These are phyloP conservation scores for Lentinula sp. DNA, from an alignment of 768 basidiomycete genomes.

Conservation along the genomic window DNA sequence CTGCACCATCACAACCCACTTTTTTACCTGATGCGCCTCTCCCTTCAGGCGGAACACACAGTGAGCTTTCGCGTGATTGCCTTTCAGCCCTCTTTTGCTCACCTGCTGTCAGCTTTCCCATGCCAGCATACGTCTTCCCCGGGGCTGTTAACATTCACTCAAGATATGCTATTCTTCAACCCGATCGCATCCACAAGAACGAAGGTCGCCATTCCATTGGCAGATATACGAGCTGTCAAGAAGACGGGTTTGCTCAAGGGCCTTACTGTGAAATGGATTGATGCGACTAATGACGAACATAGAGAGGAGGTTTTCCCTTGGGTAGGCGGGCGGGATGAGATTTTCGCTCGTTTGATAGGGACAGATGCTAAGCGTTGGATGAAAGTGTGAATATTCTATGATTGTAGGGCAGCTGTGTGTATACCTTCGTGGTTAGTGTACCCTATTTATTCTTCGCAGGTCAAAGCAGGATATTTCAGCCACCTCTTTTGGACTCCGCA, in stretches of 20 bases:
- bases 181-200: conserved; percentile 40
- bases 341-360: conserved; percentile 60
- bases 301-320: conserved; percentile 52
- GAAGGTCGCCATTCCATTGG: conserved; percentile 39
- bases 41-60: conserved; percentile 20
- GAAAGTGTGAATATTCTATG: conserved; percentile 25
- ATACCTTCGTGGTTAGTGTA: not conserved
- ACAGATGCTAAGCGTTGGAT: conserved; percentile 44
- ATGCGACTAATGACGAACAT: conserved; percentile 21
- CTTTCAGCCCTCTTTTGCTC: not conserved
- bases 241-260: conserved; percentile 51
- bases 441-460: not conserved
- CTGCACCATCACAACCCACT: conserved; percentile 13
- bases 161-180: conserved; percentile 46
- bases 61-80: conserved; percentile 19
- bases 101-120: conserved; percentile 42
- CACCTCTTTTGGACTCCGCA: not conserved
- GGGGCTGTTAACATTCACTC: conserved; percentile 55
- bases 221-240: conserved; percentile 48
- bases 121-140: conserved; percentile 50
- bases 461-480: not conserved
- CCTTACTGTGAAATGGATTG: conserved; percentile 39
- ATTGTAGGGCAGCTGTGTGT: not conserved
- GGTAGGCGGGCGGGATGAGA: conserved; percentile 57
- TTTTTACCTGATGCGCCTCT: conserved; percentile 14